These are phyloP conservation scores for Candida nemodendra DNA, from an alignment of 805 yeast species.

Conservation along the genomic window DNA sequence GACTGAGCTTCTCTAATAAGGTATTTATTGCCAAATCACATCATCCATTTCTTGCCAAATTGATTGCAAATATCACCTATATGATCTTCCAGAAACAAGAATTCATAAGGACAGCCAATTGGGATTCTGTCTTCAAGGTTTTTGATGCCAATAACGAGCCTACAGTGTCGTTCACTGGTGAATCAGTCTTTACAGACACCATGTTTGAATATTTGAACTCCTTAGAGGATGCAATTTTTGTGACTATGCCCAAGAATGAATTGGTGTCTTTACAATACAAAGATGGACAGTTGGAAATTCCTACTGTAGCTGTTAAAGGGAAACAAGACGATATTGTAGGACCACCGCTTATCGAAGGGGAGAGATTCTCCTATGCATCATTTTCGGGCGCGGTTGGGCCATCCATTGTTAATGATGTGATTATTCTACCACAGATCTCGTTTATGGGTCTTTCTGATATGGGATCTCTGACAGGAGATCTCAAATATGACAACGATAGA, in stretches of 20 bases:
- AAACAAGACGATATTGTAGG: slow-evolving; percentile 10
- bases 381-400: slow-evolving; percentile 19
- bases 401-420: slow-evolving; percentile 15
- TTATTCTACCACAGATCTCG: slow-evolving; percentile 18
- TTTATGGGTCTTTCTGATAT: slow-evolving; percentile 17
- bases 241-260: slow-evolving; percentile 9
- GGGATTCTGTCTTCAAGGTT: slow-evolving; percentile 10
- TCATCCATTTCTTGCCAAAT: slow-evolving; percentile 25
- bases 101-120: slow-evolving; percentile 7
- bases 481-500: slow-evolving; percentile 5
- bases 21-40: slow-evolving; percentile 20
- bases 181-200: slow-evolving; percentile 23
- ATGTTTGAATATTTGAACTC: slow-evolving; percentile 23
- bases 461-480: slow-evolving; percentile 1
- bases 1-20: slow-evolving; percentile 20
- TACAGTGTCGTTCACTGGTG: slow-evolving; percentile 20
- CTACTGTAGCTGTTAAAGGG: not conserved
- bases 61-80: slow-evolving; percentile 24
- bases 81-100: slow-evolving; percentile 9
- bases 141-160: slow-evolving; percentile 22
- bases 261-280: slow-evolving; percentile 3
- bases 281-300: slow-evolving; percentile 1
- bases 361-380: slow-evolving; percentile 15
- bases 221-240: slow-evolving; percentile 5
- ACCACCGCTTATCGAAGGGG: slow-evolving; percentile 9